phyloP scores from a whole-genome alignment of 192 early-diverging fungal genomes.

The Podila horticola region DNA sequence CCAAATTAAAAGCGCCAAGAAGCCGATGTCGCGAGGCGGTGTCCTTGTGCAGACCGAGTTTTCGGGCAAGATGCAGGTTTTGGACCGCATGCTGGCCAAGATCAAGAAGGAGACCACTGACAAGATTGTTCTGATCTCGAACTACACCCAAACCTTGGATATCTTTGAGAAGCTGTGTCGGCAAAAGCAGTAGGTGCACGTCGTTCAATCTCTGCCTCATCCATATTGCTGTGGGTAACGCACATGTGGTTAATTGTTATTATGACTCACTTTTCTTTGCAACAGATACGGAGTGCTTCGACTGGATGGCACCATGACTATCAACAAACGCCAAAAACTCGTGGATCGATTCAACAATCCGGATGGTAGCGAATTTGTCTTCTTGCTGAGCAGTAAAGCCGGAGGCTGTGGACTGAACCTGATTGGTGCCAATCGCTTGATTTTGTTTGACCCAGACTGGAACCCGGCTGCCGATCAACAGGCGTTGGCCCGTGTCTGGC shows the following conservation, averaged over 20 bases:
- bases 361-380: slow-evolving; percentile 86
- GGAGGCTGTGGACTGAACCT: slow-evolving; percentile 99
- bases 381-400: slow-evolving; percentile 96
- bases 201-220: background rate
- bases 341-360: slow-evolving; percentile 98
- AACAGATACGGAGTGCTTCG: slow-evolving; percentile 78
- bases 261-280: background rate
- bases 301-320: slow-evolving; percentile 93
- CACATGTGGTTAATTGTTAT: background rate
- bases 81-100: slow-evolving; percentile 81
- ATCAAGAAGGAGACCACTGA: slow-evolving; percentile 79
- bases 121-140: slow-evolving; percentile 98
- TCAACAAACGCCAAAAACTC: slow-evolving; percentile 92
- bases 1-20: slow-evolving; percentile 46
- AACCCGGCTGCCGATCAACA: slow-evolving; percentile 98
- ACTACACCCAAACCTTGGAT: slow-evolving; percentile 98
- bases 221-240: background rate
- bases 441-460: slow-evolving; percentile 96
- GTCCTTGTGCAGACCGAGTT: slow-evolving; percentile 64
- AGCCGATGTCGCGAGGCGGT: slow-evolving; percentile 43
- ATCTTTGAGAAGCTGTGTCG: slow-evolving; percentile 91
- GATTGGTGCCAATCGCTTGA: slow-evolving; percentile 96
- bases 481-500: slow-evolving; percentile 90
- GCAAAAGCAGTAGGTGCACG: slow-evolving; percentile 66
- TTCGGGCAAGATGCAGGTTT: slow-evolving; percentile 92